phyloP scores from a whole-genome alignment of 768 basidiomycete genomes.

The Hericium coralloides region DNA sequence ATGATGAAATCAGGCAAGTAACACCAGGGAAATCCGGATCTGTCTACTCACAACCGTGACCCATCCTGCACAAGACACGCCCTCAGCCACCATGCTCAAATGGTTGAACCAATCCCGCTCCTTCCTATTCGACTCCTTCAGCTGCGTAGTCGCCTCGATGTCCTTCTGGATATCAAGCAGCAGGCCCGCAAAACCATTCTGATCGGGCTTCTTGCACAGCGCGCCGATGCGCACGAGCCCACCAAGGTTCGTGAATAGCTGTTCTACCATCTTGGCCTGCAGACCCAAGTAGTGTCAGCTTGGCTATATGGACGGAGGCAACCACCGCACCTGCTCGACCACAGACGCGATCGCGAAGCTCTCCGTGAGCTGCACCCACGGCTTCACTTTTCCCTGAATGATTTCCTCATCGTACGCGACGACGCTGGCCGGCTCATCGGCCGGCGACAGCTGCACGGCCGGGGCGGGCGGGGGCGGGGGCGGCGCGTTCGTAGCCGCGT shows the following conservation, averaged over 20 bases:
- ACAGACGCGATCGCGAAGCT: constrained; percentile 61
- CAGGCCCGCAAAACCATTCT: constrained; percentile 44
- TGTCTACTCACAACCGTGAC: constrained; percentile 60
- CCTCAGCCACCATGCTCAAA: constrained; percentile 75
- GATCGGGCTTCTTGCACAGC: constrained; percentile 73
- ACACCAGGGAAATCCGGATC: neutral
- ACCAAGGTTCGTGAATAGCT: constrained; percentile 61
- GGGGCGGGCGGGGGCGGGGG: constrained; percentile 27
- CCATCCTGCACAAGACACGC: constrained; percentile 80
- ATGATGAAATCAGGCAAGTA: neutral
- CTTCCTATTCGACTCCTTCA: constrained; percentile 75
- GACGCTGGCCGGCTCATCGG: constrained; percentile 48
- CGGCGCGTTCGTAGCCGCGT: constrained; percentile 22
- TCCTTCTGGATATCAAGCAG: constrained; percentile 61
- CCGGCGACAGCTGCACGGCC: constrained; percentile 24
- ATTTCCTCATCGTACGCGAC: constrained; percentile 67
- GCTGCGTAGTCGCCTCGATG: constrained; percentile 67
- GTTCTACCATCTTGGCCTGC: constrained; percentile 62
- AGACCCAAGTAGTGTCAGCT: neutral
- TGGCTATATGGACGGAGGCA: neutral
- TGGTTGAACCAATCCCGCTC: constrained; percentile 80
- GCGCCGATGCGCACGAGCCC: constrained; percentile 57
- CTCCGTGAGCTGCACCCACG: constrained; percentile 65
- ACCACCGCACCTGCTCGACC: constrained; percentile 61
- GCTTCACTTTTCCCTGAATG: constrained; percentile 63